Percentiles rank a stretch among this genome's conserved stretches.
Conservation (phyloP, 1,284 basidiomycete species). For the Pholiota adiposa region DNA sequence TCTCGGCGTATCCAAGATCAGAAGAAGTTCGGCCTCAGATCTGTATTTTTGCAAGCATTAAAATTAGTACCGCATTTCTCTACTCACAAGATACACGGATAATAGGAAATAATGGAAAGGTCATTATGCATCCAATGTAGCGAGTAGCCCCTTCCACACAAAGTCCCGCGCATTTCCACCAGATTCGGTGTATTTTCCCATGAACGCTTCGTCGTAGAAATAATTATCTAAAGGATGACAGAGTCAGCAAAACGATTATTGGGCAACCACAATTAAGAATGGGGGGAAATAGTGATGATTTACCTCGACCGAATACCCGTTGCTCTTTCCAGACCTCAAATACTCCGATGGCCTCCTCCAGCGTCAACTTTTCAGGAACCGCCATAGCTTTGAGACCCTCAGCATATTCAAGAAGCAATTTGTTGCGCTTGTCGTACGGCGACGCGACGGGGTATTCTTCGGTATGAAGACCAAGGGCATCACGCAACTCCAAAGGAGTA, state of each 20-base stretch:
- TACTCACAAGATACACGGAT: slow-evolving; percentile 3
- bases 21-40: background rate
- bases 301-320: slow-evolving; percentile 52
- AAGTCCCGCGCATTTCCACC: slow-evolving; percentile 76
- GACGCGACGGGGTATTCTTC: slow-evolving; percentile 38
- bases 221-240: slow-evolving; percentile 10
- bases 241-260: slow-evolving; percentile 14
- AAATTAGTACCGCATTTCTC: slow-evolving; percentile 7
- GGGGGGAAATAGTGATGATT: slow-evolving; percentile 18
- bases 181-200: slow-evolving; percentile 74
- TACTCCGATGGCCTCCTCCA: slow-evolving; percentile 66
- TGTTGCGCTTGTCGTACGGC: slow-evolving; percentile 53
- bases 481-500: slow-evolving; percentile 60
- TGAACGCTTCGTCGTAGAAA: slow-evolving; percentile 65
- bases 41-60: slow-evolving; percentile 1
- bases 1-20: background rate
- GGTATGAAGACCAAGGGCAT: slow-evolving; percentile 51
- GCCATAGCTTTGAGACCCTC: slow-evolving; percentile 55
- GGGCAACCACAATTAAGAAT: background rate
- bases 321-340: slow-evolving; percentile 75
- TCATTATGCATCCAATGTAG: slow-evolving; percentile 35
- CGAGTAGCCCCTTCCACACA: slow-evolving; percentile 71
- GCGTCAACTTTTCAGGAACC: slow-evolving; percentile 60
- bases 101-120: background rate
- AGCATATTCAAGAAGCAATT: slow-evolving; percentile 52